phyloP scores from a whole-genome alignment of 352 stramenopile species.

The Phytophthora capsici region DNA sequence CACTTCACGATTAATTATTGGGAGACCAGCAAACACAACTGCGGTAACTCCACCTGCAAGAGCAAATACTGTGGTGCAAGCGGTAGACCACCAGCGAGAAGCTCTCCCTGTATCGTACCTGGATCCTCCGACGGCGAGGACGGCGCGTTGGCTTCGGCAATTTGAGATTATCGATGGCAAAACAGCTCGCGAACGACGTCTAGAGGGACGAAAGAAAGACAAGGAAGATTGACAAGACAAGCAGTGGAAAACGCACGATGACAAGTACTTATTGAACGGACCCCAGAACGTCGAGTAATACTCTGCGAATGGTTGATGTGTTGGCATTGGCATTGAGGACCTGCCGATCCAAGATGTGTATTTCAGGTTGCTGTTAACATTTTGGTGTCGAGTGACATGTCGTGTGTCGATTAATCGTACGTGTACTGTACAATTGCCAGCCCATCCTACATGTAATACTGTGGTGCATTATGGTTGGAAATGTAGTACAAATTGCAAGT shows the following conservation, averaged over 20 bases:
- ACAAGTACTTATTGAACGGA: background rate
- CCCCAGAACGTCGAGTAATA: too few relatives aligned
- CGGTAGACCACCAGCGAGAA: background rate
- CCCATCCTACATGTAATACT: background rate
- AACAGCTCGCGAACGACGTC: conserved; percentile 16
- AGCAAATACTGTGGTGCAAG: background rate
- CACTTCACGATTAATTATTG: background rate
- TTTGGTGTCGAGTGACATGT: too few relatives aligned
- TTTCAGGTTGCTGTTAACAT: too few relatives aligned
- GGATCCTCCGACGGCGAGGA: background rate
- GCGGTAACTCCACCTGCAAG: background rate
- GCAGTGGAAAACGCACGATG: background rate
- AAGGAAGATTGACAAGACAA: conserved; percentile 9
- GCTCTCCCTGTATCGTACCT: background rate
- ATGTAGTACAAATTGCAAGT: too few relatives aligned
- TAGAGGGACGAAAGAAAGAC: conserved; percentile 10
- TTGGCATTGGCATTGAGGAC: too few relatives aligned
- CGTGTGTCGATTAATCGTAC: too few relatives aligned
- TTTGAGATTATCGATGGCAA: conserved; percentile 32
- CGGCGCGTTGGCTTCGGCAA: conserved; percentile 15
- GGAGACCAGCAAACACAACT: background rate
- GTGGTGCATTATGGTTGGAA: background rate
- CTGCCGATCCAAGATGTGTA: too few relatives aligned
- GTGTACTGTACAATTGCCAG: too few relatives aligned
- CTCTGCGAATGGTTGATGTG: too few relatives aligned